Evolutionary conservation across 2,329 filamentous ascomycete species (phyloP), one percentile per base, ranked within the genome.

Genomic region (Monilinia laxa): DNA sequence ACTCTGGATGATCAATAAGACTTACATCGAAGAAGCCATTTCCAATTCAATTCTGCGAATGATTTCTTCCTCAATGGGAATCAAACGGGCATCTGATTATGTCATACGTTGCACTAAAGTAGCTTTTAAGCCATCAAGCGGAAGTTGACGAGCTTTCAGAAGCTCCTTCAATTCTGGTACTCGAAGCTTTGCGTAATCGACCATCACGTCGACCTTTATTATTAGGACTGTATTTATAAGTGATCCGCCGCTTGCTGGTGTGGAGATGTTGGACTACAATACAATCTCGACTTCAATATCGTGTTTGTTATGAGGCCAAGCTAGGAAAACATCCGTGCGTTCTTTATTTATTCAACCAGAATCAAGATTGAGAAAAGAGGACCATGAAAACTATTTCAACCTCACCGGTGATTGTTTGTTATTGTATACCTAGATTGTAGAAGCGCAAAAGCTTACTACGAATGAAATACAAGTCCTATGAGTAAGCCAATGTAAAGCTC

Each of bases 181-280:
- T 38, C 59, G 59, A 42, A 28, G 28, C 28, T 62, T 54, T 42
- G 59, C 18, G 59, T 54, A 62, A 10, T 62, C 59, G 14, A 54
- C 23, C 49, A 62, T 62, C 59, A 53, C 25, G 6, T 60, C 28
- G 42, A 23, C 57, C 9, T 35, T 35, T 35, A 9, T 9, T 38
- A 9, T 14, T n/a, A n/a, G n/a, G 51, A 18, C 51, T 53, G 23
- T 28, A 53, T 20, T 2, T 3, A 31, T 16, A 6, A 40, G 18
- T 25, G 45, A 51, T 16, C 2, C 1, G 11, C 9, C 3, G 28
- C 10, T 4, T 42, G 4, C 11, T 53, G 1, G 2, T 53, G 9
- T 40, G 10, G 9, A 62, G 16, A 28, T n/a, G n/a, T 10, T 51
- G 3, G 5, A 14, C n/a, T 51, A 10, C 9, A 23, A 23, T 51